A percentile compares a stretch with the other conserved stretches of the same genome.
phyloP scores from a whole-genome alignment of 2,329 filamentous ascomycete genomes.

The Dactylellina haptotyla region DNA sequence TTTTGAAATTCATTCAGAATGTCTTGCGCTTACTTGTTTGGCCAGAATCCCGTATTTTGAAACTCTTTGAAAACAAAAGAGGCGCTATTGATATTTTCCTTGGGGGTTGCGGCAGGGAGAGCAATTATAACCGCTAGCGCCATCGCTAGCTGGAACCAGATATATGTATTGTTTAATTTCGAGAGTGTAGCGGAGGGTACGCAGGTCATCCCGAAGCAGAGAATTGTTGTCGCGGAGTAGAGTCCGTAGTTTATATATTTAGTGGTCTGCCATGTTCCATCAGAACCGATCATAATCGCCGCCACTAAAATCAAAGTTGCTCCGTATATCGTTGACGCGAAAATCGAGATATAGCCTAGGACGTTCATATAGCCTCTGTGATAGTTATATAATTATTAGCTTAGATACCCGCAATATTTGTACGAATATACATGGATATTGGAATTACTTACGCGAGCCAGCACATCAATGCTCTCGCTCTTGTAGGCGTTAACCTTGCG shows the following conservation, averaged over 20 bases:
- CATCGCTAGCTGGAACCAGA: slow-evolving; percentile 59
- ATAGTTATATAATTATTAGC: neutral
- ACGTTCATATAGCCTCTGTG: slow-evolving; percentile 60
- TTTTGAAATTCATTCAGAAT: too few species aligned
- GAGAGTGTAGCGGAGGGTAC: slow-evolving; percentile 57
- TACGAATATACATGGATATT: neutral
- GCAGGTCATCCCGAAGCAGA: slow-evolving; percentile 60
- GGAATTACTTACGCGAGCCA: slow-evolving; percentile 59
- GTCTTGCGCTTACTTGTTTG: slow-evolving; percentile 56
- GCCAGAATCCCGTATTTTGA: slow-evolving; percentile 59
- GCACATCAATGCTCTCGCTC: slow-evolving; percentile 59
- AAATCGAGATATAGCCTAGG: slow-evolving; percentile 60
- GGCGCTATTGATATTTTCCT: slow-evolving; percentile 57
- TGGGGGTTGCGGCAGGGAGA: slow-evolving; percentile 58
- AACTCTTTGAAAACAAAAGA: slow-evolving; percentile 59
- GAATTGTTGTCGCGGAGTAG: slow-evolving; percentile 58
- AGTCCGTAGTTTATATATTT: slow-evolving; percentile 60
- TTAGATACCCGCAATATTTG: neutral
- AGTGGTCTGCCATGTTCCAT: slow-evolving; percentile 56
- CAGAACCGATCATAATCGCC: slow-evolving; percentile 57
- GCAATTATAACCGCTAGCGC: slow-evolving; percentile 58
- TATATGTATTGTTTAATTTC: slow-evolving; percentile 59
- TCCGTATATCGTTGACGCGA: slow-evolving; percentile 60
- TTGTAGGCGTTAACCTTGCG: slow-evolving; percentile 58
- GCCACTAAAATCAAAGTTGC: slow-evolving; percentile 59